Base-by-base conservation (phyloP, 495 filamentous ascomycete genomes). In the Darksidea phi region DNA sequence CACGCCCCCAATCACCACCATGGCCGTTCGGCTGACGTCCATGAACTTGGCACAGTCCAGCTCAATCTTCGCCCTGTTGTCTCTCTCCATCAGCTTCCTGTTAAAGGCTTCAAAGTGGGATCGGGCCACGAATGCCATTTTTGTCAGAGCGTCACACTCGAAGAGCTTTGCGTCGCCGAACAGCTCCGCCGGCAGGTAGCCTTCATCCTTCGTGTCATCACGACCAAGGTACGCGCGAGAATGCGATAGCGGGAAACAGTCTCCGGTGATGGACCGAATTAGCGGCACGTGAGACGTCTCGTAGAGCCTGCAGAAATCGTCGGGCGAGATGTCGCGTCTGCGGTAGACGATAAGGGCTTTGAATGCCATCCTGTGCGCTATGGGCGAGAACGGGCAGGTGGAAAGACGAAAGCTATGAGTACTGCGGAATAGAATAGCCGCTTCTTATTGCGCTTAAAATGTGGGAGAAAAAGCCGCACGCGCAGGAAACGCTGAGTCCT, bases 41-140 rank as follows among this genome's bases (percentile, higher is more conserved):
- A 47, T 8, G 17, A 18, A 47, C 43, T 47, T n/a, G 12, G 12
- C 43, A 47, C 43, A 47, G 20, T 47, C 43, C 43, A 10, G 43
- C 43, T 23, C 43, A 47, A 47, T 47, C 43, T 47, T 47, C 20
- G 43, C 43, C 8, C 43, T 23, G 20, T 47, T 47, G 13, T 47
- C 43, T n/a, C 43, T 23, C 43, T 47, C 43, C 43, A 47, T 47
- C 17, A 47, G 20, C 43, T 47, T 47, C 8, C 13, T 23, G 13
- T n/a, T n/a, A 47, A 47, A 47, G 43, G 20, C 20, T 23, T 47
- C 17, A 23, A 8, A 47, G 43, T n/a, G 18, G 12, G 43, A 7
- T 17, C 43, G 7, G 43, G 8, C 43, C 20, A 10, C 13, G 20
- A 47, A 47, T 47, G 20, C 8, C 43, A 47, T 47, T 23, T 47